These are phyloP conservation scores for Penicillium pulvis DNA, from an alignment of 495 filamentous ascomycete genomes.

Conservation along the genomic window DNA sequence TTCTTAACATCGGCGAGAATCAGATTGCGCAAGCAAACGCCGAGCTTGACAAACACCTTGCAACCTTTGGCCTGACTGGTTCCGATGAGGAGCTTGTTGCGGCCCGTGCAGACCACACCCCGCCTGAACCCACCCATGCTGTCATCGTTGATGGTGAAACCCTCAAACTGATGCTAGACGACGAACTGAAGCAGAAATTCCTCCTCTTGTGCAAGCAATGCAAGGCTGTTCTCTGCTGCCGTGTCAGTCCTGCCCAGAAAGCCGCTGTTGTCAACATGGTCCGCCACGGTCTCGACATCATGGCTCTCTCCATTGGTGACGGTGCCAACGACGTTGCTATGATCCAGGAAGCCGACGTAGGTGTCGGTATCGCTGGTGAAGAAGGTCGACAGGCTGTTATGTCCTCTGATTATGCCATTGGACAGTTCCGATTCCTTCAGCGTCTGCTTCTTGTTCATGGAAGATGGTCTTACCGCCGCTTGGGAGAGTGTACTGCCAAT, in stretches of 20 bases:
- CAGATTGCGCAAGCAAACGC: conserved; percentile 62
- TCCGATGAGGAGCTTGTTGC: conserved; percentile 81
- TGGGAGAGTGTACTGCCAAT: conserved; percentile 94
- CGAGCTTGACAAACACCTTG: conserved; percentile 73
- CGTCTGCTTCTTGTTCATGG: conserved; percentile 93
- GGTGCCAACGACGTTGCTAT: conserved; percentile 99
- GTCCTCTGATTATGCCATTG: conserved; percentile 98
- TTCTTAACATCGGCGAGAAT: conserved; percentile 82
- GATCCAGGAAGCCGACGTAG: conserved; percentile 99
- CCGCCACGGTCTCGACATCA: conserved; percentile 89
- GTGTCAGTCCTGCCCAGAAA: conserved; percentile 96
- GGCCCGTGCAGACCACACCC: conserved; percentile 78
- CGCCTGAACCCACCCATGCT: conserved; percentile 88
- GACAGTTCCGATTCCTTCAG: conserved; percentile 93
- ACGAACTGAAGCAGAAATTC: conserved; percentile 85
- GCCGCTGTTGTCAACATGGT: conserved; percentile 97
- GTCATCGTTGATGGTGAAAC: conserved; percentile 96
- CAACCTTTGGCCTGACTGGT: conserved; percentile 76
- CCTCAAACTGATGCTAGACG: conserved; percentile 83
- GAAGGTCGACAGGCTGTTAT: conserved; percentile 98
- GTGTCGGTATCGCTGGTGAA: conserved; percentile 96
- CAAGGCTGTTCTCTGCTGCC: conserved; percentile 94
- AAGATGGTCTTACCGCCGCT: conserved; percentile 90
- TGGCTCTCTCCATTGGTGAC: conserved; percentile 96
- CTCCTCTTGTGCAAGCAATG: conserved; percentile 96